Evolutionary conservation across 495 filamentous ascomycete genomes (phyloP), one percentile per base, ranked within the genome.

Genomic region (Trichoderma parareesei): DNA sequence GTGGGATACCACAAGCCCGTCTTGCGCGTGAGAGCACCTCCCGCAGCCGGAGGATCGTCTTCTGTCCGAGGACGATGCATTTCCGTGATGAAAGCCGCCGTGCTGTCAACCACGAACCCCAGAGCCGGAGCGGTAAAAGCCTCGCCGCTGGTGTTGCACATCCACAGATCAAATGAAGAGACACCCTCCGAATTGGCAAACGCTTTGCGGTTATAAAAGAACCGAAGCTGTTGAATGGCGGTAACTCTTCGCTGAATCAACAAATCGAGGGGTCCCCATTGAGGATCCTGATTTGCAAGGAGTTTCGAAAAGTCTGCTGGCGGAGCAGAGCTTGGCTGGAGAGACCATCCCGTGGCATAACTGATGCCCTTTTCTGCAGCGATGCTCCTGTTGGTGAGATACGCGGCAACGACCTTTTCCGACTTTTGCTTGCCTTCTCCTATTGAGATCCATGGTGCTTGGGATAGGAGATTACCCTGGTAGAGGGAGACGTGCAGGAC

Each of bases 1-100:
- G 90, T 95, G 0, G 90, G 90, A 75, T 92, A 93, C 91, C 91
- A 93, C 69, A 78, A 82, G 38, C 9, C 38, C 5, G 9, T 41
- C 20, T 44, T 44, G 38, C 14, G 35, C 6, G 60, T 37, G 4
- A 62, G 42, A 3, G 10, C 33, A 7, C 60, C 60, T 18, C 60
- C 60, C 11, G n/a, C 60, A 14, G 38, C 18, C 8, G 41, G 16
- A 20, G 38, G 38, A 9, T 41, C 60, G 16, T 11, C 11, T 4
- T 37, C 4, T 0, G 60, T 10, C 2, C 35, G 35, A 33, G 60
- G 60, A 4, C 60, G 60, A 3, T 41, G 41, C 35, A 44, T 5
- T 14, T 62, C 60, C 0, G 35, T 4, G 16, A 62, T 18, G 38
- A 63, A 62, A 5, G 66, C 73, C 38, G 78, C 79, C 61, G 73